Conservation (phyloP, 768 basidiomycete species). For the Mrakia gelida region DNA sequence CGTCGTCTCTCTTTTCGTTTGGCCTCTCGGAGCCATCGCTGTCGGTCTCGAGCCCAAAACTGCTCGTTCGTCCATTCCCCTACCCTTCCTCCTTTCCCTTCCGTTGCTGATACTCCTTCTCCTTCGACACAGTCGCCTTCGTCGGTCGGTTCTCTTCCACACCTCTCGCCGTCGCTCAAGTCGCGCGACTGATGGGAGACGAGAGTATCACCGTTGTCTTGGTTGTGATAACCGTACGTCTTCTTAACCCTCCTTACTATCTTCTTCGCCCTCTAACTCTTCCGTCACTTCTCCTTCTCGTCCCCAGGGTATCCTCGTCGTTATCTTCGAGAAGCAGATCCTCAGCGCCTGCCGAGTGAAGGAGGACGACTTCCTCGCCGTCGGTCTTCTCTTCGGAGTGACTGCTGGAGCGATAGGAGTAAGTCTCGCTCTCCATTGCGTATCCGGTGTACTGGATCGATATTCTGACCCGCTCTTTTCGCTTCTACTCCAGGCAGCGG, state of each 20-base stretch:
- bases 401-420: conserved; percentile 27
- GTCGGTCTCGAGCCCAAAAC: background rate
- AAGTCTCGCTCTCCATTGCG: too few species aligned
- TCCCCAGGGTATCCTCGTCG: conserved; percentile 7
- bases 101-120: background rate
- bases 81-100: background rate
- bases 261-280: background rate
- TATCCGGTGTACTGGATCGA: too few species aligned
- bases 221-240: conserved; percentile 15
- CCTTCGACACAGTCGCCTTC: conserved; percentile 9
- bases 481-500: background rate
- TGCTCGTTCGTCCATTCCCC: background rate
- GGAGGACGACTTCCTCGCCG: conserved; percentile 14
- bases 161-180: conserved; percentile 24
- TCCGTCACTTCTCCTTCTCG: background rate
- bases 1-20: conserved; percentile 18
- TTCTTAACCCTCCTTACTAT: background rate
- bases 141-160: conserved; percentile 26
- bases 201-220: conserved; percentile 12
- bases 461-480: background rate
- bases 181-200: conserved; percentile 13
- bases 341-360: background rate
- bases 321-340: conserved; percentile 14
- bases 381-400: conserved; percentile 20
- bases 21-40: conserved; percentile 22